Percentiles rank a stretch among this genome's conserved stretches.
These are phyloP conservation scores for Ricinus communis DNA, from an alignment of 345 rosid species.

Conservation along the genomic window DNA sequence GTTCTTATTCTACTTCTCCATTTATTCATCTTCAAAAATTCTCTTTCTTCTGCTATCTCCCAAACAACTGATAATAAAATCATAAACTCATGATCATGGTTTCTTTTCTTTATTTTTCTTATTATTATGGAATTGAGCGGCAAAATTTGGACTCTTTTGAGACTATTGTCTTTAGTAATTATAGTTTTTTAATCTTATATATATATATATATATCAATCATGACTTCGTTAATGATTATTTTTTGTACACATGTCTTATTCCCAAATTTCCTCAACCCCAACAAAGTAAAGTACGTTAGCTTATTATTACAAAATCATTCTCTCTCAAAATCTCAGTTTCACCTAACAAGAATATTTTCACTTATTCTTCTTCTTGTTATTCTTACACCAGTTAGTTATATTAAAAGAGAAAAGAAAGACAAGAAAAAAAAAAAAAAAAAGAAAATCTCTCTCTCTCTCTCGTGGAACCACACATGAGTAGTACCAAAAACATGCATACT, in stretches of 20 bases:
- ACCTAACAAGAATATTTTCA: neutral
- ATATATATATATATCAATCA: neutral
- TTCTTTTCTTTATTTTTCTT: constrained; percentile 20
- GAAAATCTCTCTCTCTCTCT: constrained; percentile 1
- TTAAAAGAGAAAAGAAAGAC: no score
- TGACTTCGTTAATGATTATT: no score
- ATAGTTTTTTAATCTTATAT: no score
- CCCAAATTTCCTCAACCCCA: neutral
- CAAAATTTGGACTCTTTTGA: constrained; percentile 48
- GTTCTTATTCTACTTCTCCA: neutral
- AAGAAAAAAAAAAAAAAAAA: no score
- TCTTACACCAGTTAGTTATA: no score
- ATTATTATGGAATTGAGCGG: constrained; percentile 27
- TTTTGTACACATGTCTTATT: neutral
- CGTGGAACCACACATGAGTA: neutral
- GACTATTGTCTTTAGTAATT: constrained; percentile 28
- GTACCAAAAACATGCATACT: constrained; percentile 13
- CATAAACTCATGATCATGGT: constrained; percentile 9
- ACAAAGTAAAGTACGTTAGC: constrained; percentile 18
- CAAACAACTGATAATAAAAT: neutral
- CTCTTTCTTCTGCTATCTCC: neutral
- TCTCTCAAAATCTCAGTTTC: constrained; percentile 1
- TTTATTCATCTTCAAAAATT: neutral
- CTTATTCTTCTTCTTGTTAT: no score
- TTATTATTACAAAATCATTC: constrained; percentile 42